Evolutionary conservation across 1,284 basidiomycete genomes (phyloP).

Genomic region (Paramarasmius palmivorus): DNA sequence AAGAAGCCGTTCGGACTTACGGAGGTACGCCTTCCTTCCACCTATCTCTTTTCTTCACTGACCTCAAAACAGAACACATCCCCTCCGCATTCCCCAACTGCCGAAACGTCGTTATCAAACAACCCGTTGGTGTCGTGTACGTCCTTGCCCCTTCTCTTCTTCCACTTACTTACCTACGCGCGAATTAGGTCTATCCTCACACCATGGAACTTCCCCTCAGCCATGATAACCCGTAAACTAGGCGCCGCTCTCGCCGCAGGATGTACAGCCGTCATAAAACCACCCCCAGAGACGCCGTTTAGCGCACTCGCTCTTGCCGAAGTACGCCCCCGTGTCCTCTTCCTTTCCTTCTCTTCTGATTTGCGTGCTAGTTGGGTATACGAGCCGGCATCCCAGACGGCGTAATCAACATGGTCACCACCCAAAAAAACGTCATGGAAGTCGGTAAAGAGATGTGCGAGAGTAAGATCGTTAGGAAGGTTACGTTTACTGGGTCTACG

Average conservation of each 20-base stretch:
- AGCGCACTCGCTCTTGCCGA: conserved; percentile 92
- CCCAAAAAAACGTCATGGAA: conserved; percentile 76
- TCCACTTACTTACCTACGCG: not conserved
- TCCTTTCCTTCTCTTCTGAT: not conserved
- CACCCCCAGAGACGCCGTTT: conserved; percentile 94
- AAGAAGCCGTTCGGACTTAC: conserved; percentile 84
- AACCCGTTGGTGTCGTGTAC: conserved; percentile 86
- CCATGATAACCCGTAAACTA: conserved; percentile 91
- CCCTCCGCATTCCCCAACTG: conserved; percentile 74
- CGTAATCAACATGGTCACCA: conserved; percentile 93
- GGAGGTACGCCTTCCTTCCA: conserved; percentile 52
- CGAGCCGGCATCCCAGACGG: conserved; percentile 93
- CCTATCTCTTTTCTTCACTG: not conserved
- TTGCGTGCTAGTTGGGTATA: conserved; percentile 58
- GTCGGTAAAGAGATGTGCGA: conserved; percentile 86
- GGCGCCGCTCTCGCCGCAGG: conserved; percentile 92
- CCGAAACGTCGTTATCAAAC: conserved; percentile 92
- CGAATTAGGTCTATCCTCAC: conserved; percentile 69
- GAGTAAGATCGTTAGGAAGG: conserved; percentile 77
- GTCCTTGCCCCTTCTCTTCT: conserved; percentile 20
- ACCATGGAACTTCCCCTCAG: conserved; percentile 93
- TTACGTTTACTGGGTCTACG: conserved; percentile 95
- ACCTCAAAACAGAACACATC: conserved; percentile 62
- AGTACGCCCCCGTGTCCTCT: conserved; percentile 35
- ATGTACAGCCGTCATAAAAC: conserved; percentile 95